Conservation (phyloP, 2,329 filamentous ascomycete species). For the Plenodomus lindquistii region DNA sequence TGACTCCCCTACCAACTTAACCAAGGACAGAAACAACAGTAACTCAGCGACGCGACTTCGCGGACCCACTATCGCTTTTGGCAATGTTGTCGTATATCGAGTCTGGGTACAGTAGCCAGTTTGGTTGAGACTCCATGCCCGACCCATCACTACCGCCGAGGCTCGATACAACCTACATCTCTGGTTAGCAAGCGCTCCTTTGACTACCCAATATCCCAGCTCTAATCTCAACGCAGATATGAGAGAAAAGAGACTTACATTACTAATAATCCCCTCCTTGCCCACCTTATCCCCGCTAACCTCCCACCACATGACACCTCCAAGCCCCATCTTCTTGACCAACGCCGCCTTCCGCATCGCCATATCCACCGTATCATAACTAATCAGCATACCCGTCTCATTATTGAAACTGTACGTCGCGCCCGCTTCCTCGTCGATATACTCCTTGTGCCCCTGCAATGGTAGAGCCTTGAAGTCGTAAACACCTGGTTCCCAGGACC, state of each 20-base stretch:
- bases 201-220: neutral
- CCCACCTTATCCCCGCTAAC: constrained; percentile 74
- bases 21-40: constrained; percentile 18
- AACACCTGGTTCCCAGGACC: constrained; percentile 76
- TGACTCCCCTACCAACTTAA: neutral
- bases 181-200: no score
- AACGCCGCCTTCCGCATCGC: constrained; percentile 72
- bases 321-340: constrained; percentile 68
- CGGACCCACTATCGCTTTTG: neutral
- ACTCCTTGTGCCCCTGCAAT: constrained; percentile 65
- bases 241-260: constrained; percentile 28
- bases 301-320: constrained; percentile 98
- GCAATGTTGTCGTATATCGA: constrained; percentile 57
- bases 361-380: constrained; percentile 72
- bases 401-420: constrained; percentile 80
- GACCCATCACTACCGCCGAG: constrained; percentile 46
- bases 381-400: constrained; percentile 67
- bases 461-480: constrained; percentile 90
- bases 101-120: constrained; percentile 53
- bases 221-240: neutral
- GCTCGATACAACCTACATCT: constrained; percentile 45
- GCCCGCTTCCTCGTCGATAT: constrained; percentile 63
- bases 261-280: constrained; percentile 63
- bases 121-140: constrained; percentile 52
- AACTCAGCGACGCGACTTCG: constrained; percentile 17